Evolutionary conservation across 306 rosid genomes (phyloP).

Genomic region (Pterocarpus macrocarpus): DNA sequence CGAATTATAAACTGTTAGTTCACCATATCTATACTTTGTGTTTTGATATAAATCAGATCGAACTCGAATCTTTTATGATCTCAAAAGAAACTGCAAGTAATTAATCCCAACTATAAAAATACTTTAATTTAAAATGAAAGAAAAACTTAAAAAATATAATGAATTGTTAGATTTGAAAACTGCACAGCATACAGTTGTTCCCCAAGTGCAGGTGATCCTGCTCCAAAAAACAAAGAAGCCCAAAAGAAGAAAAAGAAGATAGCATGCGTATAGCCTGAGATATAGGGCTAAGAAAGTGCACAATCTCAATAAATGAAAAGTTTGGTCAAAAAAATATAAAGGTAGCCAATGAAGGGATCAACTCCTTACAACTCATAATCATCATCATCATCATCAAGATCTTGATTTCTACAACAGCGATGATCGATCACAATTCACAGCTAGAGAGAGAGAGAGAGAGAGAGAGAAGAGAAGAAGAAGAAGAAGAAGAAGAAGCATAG

Average conservation of each 20-base stretch:
- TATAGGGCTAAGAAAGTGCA: not conserved
- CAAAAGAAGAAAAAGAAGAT: not conserved
- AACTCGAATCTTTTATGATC: no score
- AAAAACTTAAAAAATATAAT: not conserved
- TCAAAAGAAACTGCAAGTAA: no score
- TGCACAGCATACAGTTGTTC: not conserved
- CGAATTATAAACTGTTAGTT: no score
- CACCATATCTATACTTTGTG: no score
- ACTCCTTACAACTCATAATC: not conserved
- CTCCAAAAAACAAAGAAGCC: not conserved
- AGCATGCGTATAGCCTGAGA: not conserved
- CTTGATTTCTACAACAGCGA: constrained; percentile 14
- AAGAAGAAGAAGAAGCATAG: no score
- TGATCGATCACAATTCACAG: not conserved
- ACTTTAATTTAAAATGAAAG: no score
- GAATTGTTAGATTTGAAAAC: not conserved
- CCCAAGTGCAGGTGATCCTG: not conserved
- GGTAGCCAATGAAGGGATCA: not conserved
- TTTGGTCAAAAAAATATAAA: not conserved
- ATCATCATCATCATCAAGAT: not conserved
- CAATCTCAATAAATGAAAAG: not conserved
- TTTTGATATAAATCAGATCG: no score
- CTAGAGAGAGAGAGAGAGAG: not conserved
- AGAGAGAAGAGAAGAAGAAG: not conserved
- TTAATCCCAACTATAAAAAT: no score